Evolutionary conservation across 2,329 filamentous ascomycete species (phyloP), one percentile per base, ranked within the genome.

Genomic region (Hypomyces perniciosus): DNA sequence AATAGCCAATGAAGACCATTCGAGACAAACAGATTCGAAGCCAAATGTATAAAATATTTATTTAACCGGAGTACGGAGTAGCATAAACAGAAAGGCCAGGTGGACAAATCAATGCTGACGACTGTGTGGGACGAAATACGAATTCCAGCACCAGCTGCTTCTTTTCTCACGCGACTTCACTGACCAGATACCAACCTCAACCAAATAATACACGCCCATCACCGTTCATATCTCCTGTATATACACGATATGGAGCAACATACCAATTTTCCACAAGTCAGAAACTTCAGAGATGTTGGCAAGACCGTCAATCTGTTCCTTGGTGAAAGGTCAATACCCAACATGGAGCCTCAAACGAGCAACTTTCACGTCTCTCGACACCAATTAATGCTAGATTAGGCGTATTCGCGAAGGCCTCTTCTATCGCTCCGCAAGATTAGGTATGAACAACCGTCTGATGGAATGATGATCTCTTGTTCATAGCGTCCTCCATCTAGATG

Each of bases 261-360:
- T 9, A 6, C 41, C n/a, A 54, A 50, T 27, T 57, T 66, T 12
- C 58, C 63, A 35, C 56, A 56, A 6, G 59, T 91, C 46, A 70
- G 85, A 59, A 92, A 92, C 66, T 89, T 91, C 63, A 81, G 88
- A 51, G 88, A 92, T 73, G 83, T 91, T 40, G 86, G 84, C 38
- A 71, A 74, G 55, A 83, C 80, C 0, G 74, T 89, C 58, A 90
- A 90, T 59, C 62, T 68, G 28, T 77, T 77, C 54, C 66, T 80
- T 4, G 76, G 76, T 27, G 70, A 72, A 55, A 77, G 73, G 83
- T 83, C 71, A 8, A 37, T 26, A 9, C 12, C 28, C 13, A 27
- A n/a, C 20, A 38, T 13, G 37, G 26, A 39, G 26, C 37, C 37
- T 39, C 37, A 12, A 39, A n/a, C 4, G 8, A 13, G n/a, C 37